Conservation (phyloP, 805 yeast genomes). For the Wickerhamiella brachini region DNA sequence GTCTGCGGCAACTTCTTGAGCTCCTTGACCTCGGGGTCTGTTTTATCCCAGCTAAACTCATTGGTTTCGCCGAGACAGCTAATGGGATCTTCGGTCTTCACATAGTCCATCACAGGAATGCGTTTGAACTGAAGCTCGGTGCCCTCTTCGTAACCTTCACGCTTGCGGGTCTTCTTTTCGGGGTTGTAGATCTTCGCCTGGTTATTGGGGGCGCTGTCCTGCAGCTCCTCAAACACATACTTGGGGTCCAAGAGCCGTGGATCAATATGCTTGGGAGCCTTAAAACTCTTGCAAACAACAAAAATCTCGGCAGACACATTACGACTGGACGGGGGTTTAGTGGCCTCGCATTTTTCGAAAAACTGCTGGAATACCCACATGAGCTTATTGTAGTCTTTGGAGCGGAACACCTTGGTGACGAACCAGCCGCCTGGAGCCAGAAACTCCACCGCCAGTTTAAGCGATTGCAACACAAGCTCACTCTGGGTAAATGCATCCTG, state of each 20-base stretch:
- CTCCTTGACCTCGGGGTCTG: constrained; percentile 57
- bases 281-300: constrained; percentile 90
- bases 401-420: constrained; percentile 92
- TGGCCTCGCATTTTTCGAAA: constrained; percentile 94
- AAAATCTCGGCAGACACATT: constrained; percentile 98
- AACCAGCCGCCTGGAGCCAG: constrained; percentile 85
- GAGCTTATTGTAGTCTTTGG: constrained; percentile 94
- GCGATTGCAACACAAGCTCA: constrained; percentile 84
- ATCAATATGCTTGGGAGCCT: constrained; percentile 91
- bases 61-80: constrained; percentile 63
- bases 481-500: constrained; percentile 99
- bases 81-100: constrained; percentile 71
- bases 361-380: constrained; percentile 96
- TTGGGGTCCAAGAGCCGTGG: constrained; percentile 84
- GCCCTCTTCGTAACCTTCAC: constrained; percentile 96
- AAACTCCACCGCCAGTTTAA: constrained; percentile 88
- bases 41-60: constrained; percentile 46
- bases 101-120: constrained; percentile 64
- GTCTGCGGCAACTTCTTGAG: constrained; percentile 63
- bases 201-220: constrained; percentile 40
- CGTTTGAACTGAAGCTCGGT: constrained; percentile 61
- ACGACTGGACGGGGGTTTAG: constrained; percentile 98
- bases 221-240: constrained; percentile 86
- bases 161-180: constrained; percentile 73
- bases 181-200: constrained; percentile 94